Conservation (phyloP, 768 basidiomycete species). For the Wakefieldia striispora region DNA sequence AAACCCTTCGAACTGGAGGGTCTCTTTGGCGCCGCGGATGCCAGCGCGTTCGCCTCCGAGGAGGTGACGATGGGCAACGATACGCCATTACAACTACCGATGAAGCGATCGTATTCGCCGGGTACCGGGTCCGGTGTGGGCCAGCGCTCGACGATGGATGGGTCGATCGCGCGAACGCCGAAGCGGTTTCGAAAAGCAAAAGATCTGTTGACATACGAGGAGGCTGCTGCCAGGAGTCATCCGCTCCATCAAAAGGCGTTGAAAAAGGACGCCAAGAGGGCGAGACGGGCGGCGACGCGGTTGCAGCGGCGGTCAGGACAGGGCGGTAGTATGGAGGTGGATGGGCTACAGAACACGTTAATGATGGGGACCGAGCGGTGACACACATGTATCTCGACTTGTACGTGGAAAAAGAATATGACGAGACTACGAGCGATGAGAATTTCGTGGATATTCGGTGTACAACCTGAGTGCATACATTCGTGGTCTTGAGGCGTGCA, state of each 20-base stretch:
- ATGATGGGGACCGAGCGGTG: constrained; percentile 20
- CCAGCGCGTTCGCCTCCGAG: constrained; percentile 63
- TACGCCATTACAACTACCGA: constrained; percentile 32
- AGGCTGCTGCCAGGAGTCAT: constrained; percentile 38
- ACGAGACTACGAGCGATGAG: too few species aligned
- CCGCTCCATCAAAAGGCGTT: constrained; percentile 57
- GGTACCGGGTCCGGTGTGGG: background rate
- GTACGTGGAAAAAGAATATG: too few species aligned
- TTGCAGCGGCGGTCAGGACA: constrained; percentile 3
- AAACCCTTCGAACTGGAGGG: constrained; percentile 82
- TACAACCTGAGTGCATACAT: too few species aligned
- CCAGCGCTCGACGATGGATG: background rate
- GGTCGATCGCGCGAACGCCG: constrained; percentile 32
- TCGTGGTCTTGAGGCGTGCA: constrained; percentile 43
- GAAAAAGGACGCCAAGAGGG: constrained; percentile 65
- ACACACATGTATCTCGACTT: too few species aligned
- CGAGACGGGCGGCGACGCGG: constrained; percentile 49
- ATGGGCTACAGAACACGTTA: constrained; percentile 22
- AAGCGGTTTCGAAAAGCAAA: constrained; percentile 62
- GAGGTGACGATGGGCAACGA: constrained; percentile 48
- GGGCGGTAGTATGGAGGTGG: constrained; percentile 35
- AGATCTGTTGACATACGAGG: constrained; percentile 53
- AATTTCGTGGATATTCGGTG: too few species aligned
- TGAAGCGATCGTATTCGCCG: constrained; percentile 24
- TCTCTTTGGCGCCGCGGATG: constrained; percentile 77